Evolutionary conservation across 2,329 filamentous ascomycete species (phyloP), one percentile per base, ranked within the genome.

Genomic region (Ilyonectria sp.): DNA sequence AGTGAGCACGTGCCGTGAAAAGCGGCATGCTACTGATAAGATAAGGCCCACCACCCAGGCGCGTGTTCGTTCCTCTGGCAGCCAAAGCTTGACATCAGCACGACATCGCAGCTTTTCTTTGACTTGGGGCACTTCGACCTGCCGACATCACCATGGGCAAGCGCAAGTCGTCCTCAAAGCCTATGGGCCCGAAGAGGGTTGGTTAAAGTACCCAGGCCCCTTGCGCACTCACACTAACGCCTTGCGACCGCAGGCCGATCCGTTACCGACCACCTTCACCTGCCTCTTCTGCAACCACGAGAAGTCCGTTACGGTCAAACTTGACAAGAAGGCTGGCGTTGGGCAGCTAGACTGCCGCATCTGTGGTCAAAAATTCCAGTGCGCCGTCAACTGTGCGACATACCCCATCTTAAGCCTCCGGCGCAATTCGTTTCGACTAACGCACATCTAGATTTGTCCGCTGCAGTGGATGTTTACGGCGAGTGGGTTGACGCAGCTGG

Each of bases 241-340:
- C n/a, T 52, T 53, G 37, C 58, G 44, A 37, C 21, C 47, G 67
- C 73, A 92, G 91, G 83, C 88, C 79, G 93, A 95, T 75, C 89
- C 90, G 46, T 87, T 96, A 19, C 87, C 92, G 4, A 95, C 93
- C 3, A 89, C 90, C n/a, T 99, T 99, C 82, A 94, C 95, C 64
- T 99, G 96, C 80, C 91, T 99, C 52, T 99, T 99, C 84, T 99
- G 96, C 87, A 98, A 98, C 81, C 95, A 98, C 83, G 96, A 98
- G 79, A 96, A 94, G 73, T 94, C 95, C 0, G 93, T 99, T 59
- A 88, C 90, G 31, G 93, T 98, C 73, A 96, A 97, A 82, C 87
- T 99, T 57, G 94, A 99, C 80, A 97, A 97, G 86, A 98, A 98
- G 80, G 86, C 90, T 31, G 94, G 94, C 58, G 88, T 97, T 43